These are phyloP conservation scores for Arthroderma sp. DNA, from an alignment of 2,329 filamentous ascomycete genomes.

Conservation along the genomic window DNA sequence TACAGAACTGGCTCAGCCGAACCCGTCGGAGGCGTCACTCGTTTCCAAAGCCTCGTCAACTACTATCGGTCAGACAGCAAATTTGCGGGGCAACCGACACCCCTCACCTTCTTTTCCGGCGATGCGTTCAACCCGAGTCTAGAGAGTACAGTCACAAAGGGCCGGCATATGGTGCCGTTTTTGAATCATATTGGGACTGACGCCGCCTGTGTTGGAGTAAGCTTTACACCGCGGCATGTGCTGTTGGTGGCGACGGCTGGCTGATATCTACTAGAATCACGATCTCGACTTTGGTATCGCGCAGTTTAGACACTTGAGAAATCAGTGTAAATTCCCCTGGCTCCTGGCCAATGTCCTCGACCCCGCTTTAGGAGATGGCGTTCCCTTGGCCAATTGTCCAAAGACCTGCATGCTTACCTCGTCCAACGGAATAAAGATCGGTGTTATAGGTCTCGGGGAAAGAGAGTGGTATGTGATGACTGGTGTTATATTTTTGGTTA, in stretches of 20 bases:
- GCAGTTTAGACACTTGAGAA: constrained; percentile 60
- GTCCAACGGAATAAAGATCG: constrained; percentile 74
- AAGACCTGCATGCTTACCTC: constrained; percentile 65
- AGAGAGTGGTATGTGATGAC: constrained; percentile 51
- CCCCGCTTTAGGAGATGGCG: constrained; percentile 59
- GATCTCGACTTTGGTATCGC: constrained; percentile 83
- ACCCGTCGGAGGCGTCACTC: constrained; percentile 65
- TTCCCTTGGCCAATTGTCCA: constrained; percentile 62
- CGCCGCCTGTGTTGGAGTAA: constrained; percentile 68
- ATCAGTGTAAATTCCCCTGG: constrained; percentile 76
- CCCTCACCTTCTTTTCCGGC: constrained; percentile 75
- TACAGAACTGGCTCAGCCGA: constrained; percentile 52
- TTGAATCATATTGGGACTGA: constrained; percentile 66
- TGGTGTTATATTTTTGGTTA: neutral
- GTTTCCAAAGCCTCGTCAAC: constrained; percentile 67
- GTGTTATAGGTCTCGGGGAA: constrained; percentile 74
- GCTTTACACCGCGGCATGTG: constrained; percentile 20
- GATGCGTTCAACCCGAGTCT: constrained; percentile 87
- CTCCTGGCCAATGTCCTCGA: constrained; percentile 79
- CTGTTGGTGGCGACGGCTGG: neutral
- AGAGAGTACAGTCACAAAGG: constrained; percentile 81
- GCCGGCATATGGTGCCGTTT: constrained; percentile 76
- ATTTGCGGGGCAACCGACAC: constrained; percentile 49
- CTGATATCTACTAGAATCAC: constrained; percentile 51
- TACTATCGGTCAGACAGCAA: constrained; percentile 54